These are phyloP conservation scores for Phytophthora syringae DNA, from an alignment of 352 stramenopile species.

Conservation along the genomic window DNA sequence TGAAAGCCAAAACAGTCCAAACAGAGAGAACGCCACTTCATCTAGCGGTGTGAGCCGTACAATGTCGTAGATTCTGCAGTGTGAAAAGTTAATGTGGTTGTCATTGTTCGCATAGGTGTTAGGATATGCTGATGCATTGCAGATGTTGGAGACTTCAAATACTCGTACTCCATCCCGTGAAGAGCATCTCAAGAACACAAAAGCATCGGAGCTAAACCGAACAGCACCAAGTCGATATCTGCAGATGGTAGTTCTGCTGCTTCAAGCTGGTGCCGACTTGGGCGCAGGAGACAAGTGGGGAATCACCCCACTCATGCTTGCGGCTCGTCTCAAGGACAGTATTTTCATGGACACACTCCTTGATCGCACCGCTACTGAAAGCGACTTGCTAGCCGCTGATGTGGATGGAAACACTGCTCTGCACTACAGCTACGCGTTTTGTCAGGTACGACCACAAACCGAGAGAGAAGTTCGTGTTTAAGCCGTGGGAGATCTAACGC, in stretches of 20 bases:
- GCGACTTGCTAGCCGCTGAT: conserved; percentile 40
- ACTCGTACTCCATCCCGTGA: not conserved
- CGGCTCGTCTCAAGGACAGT: conserved; percentile 36
- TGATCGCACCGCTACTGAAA: conserved; percentile 23
- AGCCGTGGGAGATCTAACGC: no score
- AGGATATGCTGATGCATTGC: conserved; percentile 40
- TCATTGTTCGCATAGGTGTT: conserved; percentile 28
- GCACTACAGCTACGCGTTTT: conserved; percentile 79
- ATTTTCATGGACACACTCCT: conserved; percentile 52
- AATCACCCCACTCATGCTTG: conserved; percentile 70
- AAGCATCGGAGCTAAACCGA: conserved; percentile 9
- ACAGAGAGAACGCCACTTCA: conserved; percentile 54
- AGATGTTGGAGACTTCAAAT: not conserved
- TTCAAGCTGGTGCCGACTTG: conserved; percentile 37
- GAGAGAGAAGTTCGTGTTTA: no score
- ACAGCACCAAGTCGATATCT: conserved; percentile 36
- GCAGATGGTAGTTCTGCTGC: conserved; percentile 42
- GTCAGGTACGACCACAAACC: conserved; percentile 31
- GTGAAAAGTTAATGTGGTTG: not conserved
- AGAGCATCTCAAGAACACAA: conserved; percentile 13
- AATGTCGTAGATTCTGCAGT: not conserved
- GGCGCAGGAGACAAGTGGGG: conserved; percentile 57
- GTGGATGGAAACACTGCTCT: conserved; percentile 54
- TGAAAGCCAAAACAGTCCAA: conserved; percentile 39
- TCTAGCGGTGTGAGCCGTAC: conserved; percentile 39